Base-by-base conservation (phyloP, 129 eudicot species). In the Scalesia atractyloides region DNA sequence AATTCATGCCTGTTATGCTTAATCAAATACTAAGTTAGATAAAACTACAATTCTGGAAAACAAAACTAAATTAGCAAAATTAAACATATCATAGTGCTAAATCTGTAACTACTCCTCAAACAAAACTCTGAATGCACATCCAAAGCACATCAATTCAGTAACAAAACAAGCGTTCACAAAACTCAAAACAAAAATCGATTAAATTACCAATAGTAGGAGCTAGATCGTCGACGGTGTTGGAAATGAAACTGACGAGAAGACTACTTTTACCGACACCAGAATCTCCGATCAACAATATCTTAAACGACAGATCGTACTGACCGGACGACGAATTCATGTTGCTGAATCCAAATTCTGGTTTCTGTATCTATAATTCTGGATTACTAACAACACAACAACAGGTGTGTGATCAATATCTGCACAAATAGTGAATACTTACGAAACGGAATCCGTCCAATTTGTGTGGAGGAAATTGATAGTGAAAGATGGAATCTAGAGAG, bases 241-340 rank as follows among this genome's bases (percentile, higher is more conserved):
- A 91, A 61, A 86, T 91, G 82, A 94, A 94, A 68, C 78, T 84
- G 80, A 94, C 86, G 77, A 94, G 89, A 8, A 94, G 88, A 53
- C 98, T 94, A 36, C 98, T 94, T 71, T 90, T 94, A 26, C 98
- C 98, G 76, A 94, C 98, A 34, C 87, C 92, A 1, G 98, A 94
- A 75, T 94, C 98, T 37, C 98, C 98, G 81, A 94, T 88, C 81
- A 94, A 61, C 82, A 94, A 70, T 84, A 94, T 84, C 97, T 94
- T 94, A 68, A 94, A 94, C 14, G 97, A 94, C 71, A 88, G 89
- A 86, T 90, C 98, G 76, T 89, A 89, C 70, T 82, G 91, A 11
- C 91, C 91, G 51, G 87, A 81, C 8, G 88, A 80, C 53, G 85
- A 71, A 30, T 82, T 85, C 96, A 87, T 89, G 33, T 16, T 64